Evolutionary conservation across 768 basidiomycete genomes (phyloP).

Genomic region (Lentinus tigrinus): DNA sequence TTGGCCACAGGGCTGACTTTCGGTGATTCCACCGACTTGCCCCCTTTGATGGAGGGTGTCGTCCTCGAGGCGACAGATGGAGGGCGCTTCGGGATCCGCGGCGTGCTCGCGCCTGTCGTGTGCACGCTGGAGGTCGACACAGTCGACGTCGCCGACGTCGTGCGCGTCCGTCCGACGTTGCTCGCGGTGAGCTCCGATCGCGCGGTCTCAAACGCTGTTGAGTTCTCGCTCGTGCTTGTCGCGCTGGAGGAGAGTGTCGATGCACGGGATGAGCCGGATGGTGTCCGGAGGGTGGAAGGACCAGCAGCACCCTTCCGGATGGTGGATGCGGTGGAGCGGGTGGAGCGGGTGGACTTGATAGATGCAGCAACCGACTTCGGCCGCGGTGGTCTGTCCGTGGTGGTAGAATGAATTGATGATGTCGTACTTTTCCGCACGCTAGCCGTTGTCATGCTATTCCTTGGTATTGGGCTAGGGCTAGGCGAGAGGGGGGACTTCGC

Average conservation of each 20-base stretch:
- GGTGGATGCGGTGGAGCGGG: slow-evolving; percentile 38
- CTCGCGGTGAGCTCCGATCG: slow-evolving; percentile 36
- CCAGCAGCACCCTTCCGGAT: slow-evolving; percentile 31
- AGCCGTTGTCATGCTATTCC: slow-evolving; percentile 8
- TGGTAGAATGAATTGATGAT: slow-evolving; percentile 10
- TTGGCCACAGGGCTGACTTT: slow-evolving; percentile 18
- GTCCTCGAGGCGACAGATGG: slow-evolving; percentile 26
- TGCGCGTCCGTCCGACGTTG: slow-evolving; percentile 31
- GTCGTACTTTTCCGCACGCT: slow-evolving; percentile 11
- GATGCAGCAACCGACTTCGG: slow-evolving; percentile 30
- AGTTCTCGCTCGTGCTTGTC: slow-evolving; percentile 36
- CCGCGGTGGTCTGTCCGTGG: slow-evolving; percentile 24
- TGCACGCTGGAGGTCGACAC: slow-evolving; percentile 30
- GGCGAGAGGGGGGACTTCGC: slow-evolving; percentile 10
- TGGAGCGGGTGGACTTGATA: slow-evolving; percentile 35
- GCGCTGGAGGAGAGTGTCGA: slow-evolving; percentile 16
- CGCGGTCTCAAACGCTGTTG: slow-evolving; percentile 47
- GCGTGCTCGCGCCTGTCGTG: slow-evolving; percentile 26
- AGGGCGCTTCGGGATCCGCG: slow-evolving; percentile 21
- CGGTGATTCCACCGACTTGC: slow-evolving; percentile 15
- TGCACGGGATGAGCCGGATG: slow-evolving; percentile 20
- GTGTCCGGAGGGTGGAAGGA: slow-evolving; percentile 27
- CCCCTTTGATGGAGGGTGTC: slow-evolving; percentile 18
- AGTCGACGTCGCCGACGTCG: slow-evolving; percentile 32
- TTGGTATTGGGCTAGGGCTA: slow-evolving; percentile 13